phyloP scores from a whole-genome alignment of 164 flowering plant genomes.

The Umbellularia californica region DNA sequence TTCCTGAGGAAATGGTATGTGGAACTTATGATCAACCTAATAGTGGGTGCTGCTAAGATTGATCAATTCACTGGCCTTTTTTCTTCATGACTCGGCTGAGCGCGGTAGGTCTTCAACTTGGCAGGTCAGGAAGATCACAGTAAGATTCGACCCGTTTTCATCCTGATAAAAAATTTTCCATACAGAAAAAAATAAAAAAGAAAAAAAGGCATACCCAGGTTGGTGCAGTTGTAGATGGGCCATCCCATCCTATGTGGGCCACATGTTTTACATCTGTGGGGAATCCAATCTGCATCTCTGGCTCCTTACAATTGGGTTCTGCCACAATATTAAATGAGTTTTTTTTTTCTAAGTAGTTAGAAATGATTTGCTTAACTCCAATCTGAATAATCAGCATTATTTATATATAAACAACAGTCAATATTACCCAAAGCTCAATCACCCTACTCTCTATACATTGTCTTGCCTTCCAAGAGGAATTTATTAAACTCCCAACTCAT shows the following conservation, averaged over 20 bases:
- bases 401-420: neutral
- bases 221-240: slow-evolving; percentile 58
- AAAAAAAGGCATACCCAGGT: slow-evolving; percentile 48
- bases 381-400: neutral
- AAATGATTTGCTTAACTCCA: neutral
- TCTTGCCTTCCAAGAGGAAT: no score
- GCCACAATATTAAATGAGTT: neutral
- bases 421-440: neutral
- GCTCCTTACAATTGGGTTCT: slow-evolving; percentile 38
- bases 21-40: neutral
- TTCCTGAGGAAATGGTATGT: neutral
- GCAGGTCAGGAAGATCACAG: neutral
- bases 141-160: neutral
- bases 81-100: neutral
- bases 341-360: neutral
- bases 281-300: slow-evolving; percentile 65
- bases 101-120: neutral
- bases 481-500: no score
- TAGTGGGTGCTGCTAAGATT: neutral
- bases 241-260: slow-evolving; percentile 73
- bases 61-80: neutral
- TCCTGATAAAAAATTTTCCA: neutral
- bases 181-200: no score
- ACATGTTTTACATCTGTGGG: slow-evolving; percentile 87
- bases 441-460: no score